Evolutionary conservation across 305 asterid genomes (phyloP).

Genomic region (Plantago coronopus): DNA sequence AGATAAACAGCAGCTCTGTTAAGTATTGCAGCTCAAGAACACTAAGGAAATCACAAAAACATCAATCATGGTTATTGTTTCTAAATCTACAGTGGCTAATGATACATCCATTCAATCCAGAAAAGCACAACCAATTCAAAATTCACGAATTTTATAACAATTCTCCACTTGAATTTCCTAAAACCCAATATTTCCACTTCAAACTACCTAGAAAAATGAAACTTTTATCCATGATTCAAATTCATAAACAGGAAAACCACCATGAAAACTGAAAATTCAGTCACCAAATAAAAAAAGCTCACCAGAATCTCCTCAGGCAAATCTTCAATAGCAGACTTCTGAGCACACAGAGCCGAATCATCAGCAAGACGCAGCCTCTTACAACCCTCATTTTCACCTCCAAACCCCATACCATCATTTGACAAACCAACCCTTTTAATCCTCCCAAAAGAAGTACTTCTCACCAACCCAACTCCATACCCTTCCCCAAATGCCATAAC

Average conservation of each 20-base stretch:
- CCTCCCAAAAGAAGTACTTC: constrained; percentile 79
- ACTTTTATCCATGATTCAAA: no score
- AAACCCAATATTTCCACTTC: no score
- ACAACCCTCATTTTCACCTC: constrained; percentile 22
- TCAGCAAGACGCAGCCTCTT: constrained; percentile 43
- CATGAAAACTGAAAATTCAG: not conserved
- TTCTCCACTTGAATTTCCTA: no score
- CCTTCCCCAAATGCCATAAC: constrained; percentile 34
- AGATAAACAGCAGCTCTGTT: constrained; percentile 12
- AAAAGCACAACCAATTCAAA: no score
- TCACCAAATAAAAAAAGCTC: constrained; percentile 20
- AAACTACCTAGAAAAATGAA: no score
- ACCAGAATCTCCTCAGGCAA: constrained; percentile 82
- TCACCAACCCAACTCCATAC: constrained; percentile 52
- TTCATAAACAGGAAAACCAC: not conserved
- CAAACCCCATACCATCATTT: constrained; percentile 20
- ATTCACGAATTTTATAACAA: no score
- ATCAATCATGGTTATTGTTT: no score
- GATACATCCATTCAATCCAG: no score
- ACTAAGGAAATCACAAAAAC: not conserved
- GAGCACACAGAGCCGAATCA: constrained; percentile 20
- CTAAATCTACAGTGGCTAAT: no score
- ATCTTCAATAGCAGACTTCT: constrained; percentile 42
- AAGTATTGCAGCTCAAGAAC: not conserved
- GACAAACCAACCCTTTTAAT: constrained; percentile 52